These are phyloP conservation scores for Evansstolkia leycettana DNA, from an alignment of 495 filamentous ascomycete species.

Conservation along the genomic window DNA sequence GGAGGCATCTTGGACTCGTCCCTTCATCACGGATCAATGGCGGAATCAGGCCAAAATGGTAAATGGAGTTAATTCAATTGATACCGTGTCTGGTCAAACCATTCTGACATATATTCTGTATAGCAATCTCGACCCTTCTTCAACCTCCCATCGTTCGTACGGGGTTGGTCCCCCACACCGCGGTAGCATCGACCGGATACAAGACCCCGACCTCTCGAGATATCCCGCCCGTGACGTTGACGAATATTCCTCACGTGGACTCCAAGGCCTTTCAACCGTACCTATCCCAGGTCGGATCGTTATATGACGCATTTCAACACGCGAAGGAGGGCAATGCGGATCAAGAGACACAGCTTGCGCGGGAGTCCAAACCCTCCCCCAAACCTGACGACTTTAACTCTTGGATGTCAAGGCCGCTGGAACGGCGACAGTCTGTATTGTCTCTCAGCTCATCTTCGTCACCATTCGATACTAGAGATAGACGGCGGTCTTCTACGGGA, in stretches of 20 bases:
- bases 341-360: constrained; percentile 27
- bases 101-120: background rate
- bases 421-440: constrained; percentile 24
- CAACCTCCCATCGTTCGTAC: constrained; percentile 86
- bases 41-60: constrained; percentile 76
- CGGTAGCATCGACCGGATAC: constrained; percentile 53
- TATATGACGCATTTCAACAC: constrained; percentile 74
- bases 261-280: constrained; percentile 70
- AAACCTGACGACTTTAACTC: constrained; percentile 25
- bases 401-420: constrained; percentile 21
- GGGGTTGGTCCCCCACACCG: constrained; percentile 63
- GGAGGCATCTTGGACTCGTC: constrained; percentile 62
- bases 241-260: constrained; percentile 79
- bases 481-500: constrained; percentile 20
- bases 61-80: constrained; percentile 5
- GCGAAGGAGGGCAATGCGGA: constrained; percentile 56
- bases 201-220: constrained; percentile 81
- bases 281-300: constrained; percentile 62
- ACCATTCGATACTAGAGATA: constrained; percentile 24
- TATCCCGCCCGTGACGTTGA: constrained; percentile 87
- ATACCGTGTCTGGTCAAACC: background rate
- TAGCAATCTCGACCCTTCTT: constrained; percentile 85
- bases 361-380: constrained; percentile 18
- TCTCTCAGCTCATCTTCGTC: constrained; percentile 28
- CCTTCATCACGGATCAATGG: constrained; percentile 46